phyloP scores from a whole-genome alignment of 352 stramenopile species.

The Globisporangium acanthophoron region DNA sequence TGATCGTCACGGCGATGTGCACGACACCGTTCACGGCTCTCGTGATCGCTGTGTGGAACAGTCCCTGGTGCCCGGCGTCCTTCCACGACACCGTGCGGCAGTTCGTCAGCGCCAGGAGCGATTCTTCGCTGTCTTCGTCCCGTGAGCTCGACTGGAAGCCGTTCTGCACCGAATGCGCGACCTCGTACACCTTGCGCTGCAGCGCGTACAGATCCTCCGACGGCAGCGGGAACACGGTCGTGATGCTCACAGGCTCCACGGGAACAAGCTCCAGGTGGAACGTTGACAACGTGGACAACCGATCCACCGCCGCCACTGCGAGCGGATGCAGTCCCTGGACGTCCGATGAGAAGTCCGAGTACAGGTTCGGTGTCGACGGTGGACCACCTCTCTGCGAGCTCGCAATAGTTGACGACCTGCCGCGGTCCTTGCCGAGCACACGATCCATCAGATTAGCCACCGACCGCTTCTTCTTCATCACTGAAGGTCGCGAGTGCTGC shows the following conservation, averaged over 20 bases:
- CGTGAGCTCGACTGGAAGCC: conserved; percentile 36
- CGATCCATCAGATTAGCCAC: conserved; percentile 13
- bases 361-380: conserved; percentile 10
- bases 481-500: conserved; percentile 5
- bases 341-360: conserved; percentile 17
- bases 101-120: conserved; percentile 42
- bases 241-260: conserved; percentile 40
- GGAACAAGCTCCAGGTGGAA: conserved; percentile 28
- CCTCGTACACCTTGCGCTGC: conserved; percentile 48
- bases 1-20: conserved; percentile 43
- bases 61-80: conserved; percentile 26
- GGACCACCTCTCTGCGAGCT: conserved; percentile 1
- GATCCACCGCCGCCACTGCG: conserved; percentile 6
- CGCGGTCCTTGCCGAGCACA: conserved; percentile 14
- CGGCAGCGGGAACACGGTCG: conserved; percentile 44
- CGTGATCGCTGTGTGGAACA: conserved; percentile 38
- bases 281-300: conserved; percentile 9
- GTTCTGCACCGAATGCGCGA: conserved; percentile 40
- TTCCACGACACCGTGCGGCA: conserved; percentile 37
- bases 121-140: conserved; percentile 30
- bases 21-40: conserved; percentile 41
- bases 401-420: conserved; percentile 5
- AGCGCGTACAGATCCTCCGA: conserved; percentile 41
- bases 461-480: conserved; percentile 16
- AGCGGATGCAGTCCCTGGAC: conserved; percentile 9